Conservation (phyloP, 345 rosid species). For the Eutrema japonicum region DNA sequence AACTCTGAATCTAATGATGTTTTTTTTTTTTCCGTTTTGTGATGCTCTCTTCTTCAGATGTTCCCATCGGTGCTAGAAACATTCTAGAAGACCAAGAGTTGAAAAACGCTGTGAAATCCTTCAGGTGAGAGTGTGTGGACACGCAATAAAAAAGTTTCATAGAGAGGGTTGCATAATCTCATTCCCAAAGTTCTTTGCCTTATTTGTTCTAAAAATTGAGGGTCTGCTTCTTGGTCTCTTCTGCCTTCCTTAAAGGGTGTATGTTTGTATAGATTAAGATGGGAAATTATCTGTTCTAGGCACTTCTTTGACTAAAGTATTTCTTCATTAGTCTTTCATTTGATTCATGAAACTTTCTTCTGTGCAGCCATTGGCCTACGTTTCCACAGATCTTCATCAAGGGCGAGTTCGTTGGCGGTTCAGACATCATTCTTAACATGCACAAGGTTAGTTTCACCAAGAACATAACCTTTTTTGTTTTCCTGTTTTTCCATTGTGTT, state of each 20-base stretch:
- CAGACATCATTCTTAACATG: conserved; percentile 87
- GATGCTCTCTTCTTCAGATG: conserved; percentile 51
- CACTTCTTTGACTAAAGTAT: neutral
- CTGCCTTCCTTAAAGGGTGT: neutral
- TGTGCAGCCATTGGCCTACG: conserved; percentile 91
- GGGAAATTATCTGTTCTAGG: neutral
- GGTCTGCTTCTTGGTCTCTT: neutral
- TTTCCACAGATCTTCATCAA: conserved; percentile 93
- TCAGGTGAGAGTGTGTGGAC: conserved; percentile 55
- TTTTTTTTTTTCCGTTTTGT: neutral
- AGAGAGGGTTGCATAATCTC: neutral
- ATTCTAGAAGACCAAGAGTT: conserved; percentile 86
- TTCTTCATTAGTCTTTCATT: neutral
- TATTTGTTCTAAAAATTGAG: neutral
- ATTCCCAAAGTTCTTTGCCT: neutral
- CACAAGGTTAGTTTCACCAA: conserved; percentile 67
- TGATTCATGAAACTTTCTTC: conserved; percentile 8
- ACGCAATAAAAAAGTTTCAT: neutral
- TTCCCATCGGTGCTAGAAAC: conserved; percentile 83
- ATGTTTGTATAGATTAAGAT: neutral
- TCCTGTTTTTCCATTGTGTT: conserved; percentile 3
- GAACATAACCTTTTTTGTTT: neutral
- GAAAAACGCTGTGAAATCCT: conserved; percentile 80
- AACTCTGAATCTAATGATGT: neutral
- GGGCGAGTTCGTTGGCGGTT: conserved; percentile 96